Conservation (phyloP, 768 basidiomycete species). For the Leccinum fibrillosum region DNA sequence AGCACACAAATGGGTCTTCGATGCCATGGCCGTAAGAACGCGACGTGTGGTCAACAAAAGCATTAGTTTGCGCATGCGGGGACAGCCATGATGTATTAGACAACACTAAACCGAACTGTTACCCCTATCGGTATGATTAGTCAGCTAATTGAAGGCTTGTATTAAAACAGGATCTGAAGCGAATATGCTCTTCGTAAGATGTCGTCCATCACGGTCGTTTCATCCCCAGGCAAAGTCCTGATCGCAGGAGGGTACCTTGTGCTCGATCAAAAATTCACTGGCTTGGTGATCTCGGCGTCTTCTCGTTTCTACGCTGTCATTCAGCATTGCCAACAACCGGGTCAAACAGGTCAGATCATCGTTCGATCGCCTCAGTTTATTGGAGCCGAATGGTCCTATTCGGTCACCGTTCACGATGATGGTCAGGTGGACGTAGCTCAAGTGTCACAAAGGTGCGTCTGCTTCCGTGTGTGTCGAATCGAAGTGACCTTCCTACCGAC, state of each 20-base stretch:
- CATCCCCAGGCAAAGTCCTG: slow-evolving; percentile 93
- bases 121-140: slow-evolving; percentile 19
- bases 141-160: slow-evolving; percentile 17
- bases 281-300: slow-evolving; percentile 87
- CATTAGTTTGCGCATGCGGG: slow-evolving; percentile 85
- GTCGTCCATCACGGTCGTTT: slow-evolving; percentile 75
- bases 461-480: neutral
- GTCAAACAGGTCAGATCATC: slow-evolving; percentile 39
- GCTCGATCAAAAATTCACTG: slow-evolving; percentile 81
- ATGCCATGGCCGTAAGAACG: slow-evolving; percentile 92
- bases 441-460: slow-evolving; percentile 22
- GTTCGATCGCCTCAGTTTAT: slow-evolving; percentile 91
- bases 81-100: slow-evolving; percentile 31
- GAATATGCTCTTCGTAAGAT: slow-evolving; percentile 27
- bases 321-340: slow-evolving; percentile 29
- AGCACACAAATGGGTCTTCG: slow-evolving; percentile 81
- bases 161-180: neutral
- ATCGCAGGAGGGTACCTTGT: slow-evolving; percentile 97
- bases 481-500: slow-evolving; percentile 16
- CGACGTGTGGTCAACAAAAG: slow-evolving; percentile 84
- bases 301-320: slow-evolving; percentile 91
- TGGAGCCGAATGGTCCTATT: slow-evolving; percentile 48
- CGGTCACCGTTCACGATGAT: slow-evolving; percentile 38
- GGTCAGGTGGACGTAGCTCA: slow-evolving; percentile 21
- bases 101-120: slow-evolving; percentile 27